phyloP scores from a whole-genome alignment of 345 rosid genomes.

The Populus simonii region DNA sequence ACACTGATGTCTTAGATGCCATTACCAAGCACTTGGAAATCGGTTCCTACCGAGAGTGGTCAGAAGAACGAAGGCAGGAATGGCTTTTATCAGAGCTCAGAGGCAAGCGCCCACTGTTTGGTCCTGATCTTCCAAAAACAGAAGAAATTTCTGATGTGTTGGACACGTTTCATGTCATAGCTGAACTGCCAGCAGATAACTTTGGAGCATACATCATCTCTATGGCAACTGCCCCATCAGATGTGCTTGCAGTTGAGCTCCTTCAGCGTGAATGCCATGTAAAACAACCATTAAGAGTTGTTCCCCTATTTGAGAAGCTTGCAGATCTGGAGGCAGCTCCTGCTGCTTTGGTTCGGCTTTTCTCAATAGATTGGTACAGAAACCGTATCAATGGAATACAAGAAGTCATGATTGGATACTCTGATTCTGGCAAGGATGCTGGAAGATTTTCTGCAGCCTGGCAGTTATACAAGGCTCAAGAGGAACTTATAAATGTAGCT shows the following conservation, averaged over 20 bases:
- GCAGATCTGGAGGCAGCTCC: slow-evolving; percentile 99
- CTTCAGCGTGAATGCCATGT: slow-evolving; percentile 94
- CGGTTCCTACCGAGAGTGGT: slow-evolving; percentile 89
- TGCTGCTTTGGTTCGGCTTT: slow-evolving; percentile 84
- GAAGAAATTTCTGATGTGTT: slow-evolving; percentile 68
- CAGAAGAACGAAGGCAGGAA: slow-evolving; percentile 79
- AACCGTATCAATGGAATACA: slow-evolving; percentile 87
- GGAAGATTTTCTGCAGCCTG: slow-evolving; percentile 97
- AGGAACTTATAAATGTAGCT: slow-evolving; percentile 88
- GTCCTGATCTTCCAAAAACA: slow-evolving; percentile 93
- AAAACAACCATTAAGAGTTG: slow-evolving; percentile 86
- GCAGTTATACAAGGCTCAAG: slow-evolving; percentile 97
- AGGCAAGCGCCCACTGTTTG: slow-evolving; percentile 91
- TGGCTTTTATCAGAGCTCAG: slow-evolving; percentile 94
- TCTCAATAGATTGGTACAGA: slow-evolving; percentile 91
- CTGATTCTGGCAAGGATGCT: slow-evolving; percentile 98
- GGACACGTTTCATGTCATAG: slow-evolving; percentile 30
- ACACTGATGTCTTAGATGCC: slow-evolving; percentile 95
- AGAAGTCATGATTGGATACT: slow-evolving; percentile 99
- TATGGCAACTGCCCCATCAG: slow-evolving; percentile 37
- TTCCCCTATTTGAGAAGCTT: slow-evolving; percentile 95
- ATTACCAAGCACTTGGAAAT: slow-evolving; percentile 84
- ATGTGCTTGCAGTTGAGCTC: slow-evolving; percentile 59
- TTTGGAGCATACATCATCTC: slow-evolving; percentile 39
- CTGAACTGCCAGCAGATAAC: slow-evolving; percentile 34